Evolutionary conservation across 441 rosid species (phyloP).

Genomic region (Sinapis alba): DNA sequence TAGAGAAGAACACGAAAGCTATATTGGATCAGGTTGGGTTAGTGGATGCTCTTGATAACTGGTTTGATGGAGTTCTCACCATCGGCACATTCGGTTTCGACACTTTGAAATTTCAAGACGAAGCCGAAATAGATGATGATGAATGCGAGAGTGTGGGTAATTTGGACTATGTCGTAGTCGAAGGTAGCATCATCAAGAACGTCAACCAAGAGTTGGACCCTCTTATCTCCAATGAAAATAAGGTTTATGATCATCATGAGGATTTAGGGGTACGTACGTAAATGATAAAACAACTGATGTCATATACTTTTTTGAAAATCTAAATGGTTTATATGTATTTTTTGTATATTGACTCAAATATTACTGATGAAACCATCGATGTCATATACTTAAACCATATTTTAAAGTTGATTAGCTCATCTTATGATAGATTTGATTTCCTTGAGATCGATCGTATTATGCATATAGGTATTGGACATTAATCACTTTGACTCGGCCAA

Average conservation of each 20-base stretch:
- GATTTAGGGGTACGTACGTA: constrained; percentile 37
- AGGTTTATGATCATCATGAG: constrained; percentile 31
- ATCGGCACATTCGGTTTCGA: constrained; percentile 94
- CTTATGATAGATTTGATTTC: background rate
- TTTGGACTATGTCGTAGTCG: constrained; percentile 41
- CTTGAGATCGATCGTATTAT: background rate
- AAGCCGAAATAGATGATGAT: constrained; percentile 37
- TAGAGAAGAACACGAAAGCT: constrained; percentile 61
- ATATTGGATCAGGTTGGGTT: constrained; percentile 65
- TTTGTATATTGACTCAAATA: background rate
- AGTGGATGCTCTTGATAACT: constrained; percentile 67
- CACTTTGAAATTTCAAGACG: constrained; percentile 53
- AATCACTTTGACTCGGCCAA: constrained; percentile 25
- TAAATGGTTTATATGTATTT: background rate
- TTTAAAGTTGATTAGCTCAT: background rate
- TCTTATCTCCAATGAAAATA: constrained; percentile 49
- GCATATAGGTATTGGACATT: constrained; percentile 18
- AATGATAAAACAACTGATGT: background rate
- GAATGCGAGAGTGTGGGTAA: constrained; percentile 38
- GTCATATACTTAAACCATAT: background rate
- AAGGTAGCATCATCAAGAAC: constrained; percentile 36
- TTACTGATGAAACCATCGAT: background rate
- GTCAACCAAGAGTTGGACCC: constrained; percentile 60
- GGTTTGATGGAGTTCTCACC: constrained; percentile 81
- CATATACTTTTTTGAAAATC: background rate